Base-by-base conservation (phyloP, 768 basidiomycete species). In the Psilocybe tampanensis region DNA sequence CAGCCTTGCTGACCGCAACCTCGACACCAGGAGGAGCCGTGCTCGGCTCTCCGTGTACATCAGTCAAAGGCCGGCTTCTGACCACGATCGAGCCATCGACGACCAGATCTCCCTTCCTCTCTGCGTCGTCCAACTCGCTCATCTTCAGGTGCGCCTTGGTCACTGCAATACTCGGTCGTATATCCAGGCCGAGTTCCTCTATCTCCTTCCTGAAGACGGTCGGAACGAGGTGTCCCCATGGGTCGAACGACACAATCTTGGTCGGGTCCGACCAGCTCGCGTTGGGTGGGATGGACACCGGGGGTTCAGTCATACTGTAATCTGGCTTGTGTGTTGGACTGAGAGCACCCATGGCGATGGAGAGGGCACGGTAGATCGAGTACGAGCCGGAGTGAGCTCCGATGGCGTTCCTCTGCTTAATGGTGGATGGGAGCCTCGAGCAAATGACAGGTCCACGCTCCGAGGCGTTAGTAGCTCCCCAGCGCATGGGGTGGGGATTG, bases 131-230 rank as follows among this genome's bases (percentile, higher is more conserved):
- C 48, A 98, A 77, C 74, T 98, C 96, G 70, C 86, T 87, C 71
- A 98, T 80, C 80, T 98, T 98, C 79, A 98, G 85, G 68, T 97
- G 95, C 0, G 95, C 90, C 59, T 86, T 89, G 9, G 96, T 98
- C 50, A 96, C 85, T 1, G 94, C 90, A 63, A 98, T 98, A 53
- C 93, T 95, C 0, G 96, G 96, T 15, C 95, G 78, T 34, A 95
- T 80, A 70, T 98, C 95, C 55, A 97, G 74, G 0, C 90, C 90
- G 48, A 76, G 70, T 41, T 79, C 80, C 36, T 88, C 84, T 23
- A 82, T 74, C 69, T 89, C 84, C 42, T 74, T 74, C 51, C 76
- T 76, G 74, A 87, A 95, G 0, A 89, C 83, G 23, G 80, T 81
- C 3, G 89, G 92, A 0, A 88, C 90, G 50, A 96, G 75, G 64